Conservation (phyloP, 805 yeast species). For the Saccharomycopsis sp. region DNA sequence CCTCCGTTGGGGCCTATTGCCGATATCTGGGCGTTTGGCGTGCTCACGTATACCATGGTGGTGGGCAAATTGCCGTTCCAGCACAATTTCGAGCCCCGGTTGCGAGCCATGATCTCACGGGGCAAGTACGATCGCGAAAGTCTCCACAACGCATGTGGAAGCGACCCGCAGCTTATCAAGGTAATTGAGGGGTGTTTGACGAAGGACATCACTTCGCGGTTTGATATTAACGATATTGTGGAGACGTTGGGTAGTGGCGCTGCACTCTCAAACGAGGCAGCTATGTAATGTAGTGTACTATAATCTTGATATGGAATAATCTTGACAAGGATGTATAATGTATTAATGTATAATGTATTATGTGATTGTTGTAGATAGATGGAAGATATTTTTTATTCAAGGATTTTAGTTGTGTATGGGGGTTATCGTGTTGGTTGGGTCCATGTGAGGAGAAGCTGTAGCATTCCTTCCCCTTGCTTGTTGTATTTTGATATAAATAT, state of each 20-base stretch:
- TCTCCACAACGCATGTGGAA: conserved; percentile 37
- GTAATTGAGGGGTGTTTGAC: conserved; percentile 50
- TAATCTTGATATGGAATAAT: too few relatives aligned
- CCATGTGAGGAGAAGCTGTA: too few relatives aligned
- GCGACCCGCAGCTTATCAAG: conserved; percentile 25
- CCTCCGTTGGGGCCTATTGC: conserved; percentile 55
- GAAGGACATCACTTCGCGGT: conserved; percentile 43
- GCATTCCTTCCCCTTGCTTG: too few relatives aligned
- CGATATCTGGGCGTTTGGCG: conserved; percentile 91
- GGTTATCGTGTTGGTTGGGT: too few relatives aligned
- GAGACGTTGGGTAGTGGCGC: too few relatives aligned
- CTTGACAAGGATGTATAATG: too few relatives aligned
- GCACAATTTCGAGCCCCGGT: conserved; percentile 75
- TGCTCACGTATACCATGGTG: conserved; percentile 63
- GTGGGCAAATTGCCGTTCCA: conserved; percentile 75
- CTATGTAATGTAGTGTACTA: background rate
- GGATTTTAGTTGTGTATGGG: too few relatives aligned
- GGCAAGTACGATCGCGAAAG: conserved; percentile 51
- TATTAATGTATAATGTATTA: too few relatives aligned
- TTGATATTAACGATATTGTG: conserved; percentile 39
- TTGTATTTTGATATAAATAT: too few relatives aligned
- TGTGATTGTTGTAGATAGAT: too few relatives aligned
- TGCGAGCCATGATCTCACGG: conserved; percentile 63
- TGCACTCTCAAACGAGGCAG: too few relatives aligned
- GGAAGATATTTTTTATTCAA: too few relatives aligned